Base-by-base conservation (phyloP, 768 basidiomycete genomes). In the Porpolomopsis calyptriformis region DNA sequence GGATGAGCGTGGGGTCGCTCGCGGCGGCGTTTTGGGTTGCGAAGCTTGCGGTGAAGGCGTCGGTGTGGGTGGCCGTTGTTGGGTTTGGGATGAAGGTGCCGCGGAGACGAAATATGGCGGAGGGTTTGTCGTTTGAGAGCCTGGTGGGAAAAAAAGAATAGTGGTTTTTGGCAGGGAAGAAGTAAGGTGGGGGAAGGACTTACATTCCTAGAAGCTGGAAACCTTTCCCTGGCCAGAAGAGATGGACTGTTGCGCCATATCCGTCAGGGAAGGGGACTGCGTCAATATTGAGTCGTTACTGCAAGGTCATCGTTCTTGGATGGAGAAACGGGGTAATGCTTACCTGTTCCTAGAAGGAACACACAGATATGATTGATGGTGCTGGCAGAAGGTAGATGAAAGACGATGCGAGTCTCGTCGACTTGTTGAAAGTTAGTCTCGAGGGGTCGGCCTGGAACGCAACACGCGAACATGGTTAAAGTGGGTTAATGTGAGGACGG, bases 121-220 rank as follows among this genome's bases (percentile, higher is more conserved):
- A 88, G 0, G 88, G 88, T 58, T 90, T 90, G 25, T 89, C 86
- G 57, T 90, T 90, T 11, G 87, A 87, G 20, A 93, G 71, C 80
- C 88, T 91, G 52, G 36, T 18, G 35, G 24, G 23, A 20, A 16
- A 22, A 40, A 37, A 23, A 33, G 33, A 29, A n/a, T n/a, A 41
- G 9, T 24, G 26, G 38, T 18, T 40, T 12, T 25, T 14, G 23
- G 18, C 2, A 29, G 26, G 14, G n/a, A 0, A 19, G 38, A 31
- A 34, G 16, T 31, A 14, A 47, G 16, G 24, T 22, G 20, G 41
- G 27, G 11, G n/a, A n/a, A n/a, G n/a, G 23, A 65, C 85, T 56
- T 53, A 86, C 89, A 86, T 85, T 57, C 89, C 89, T 7, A 93
- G 66, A 22, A 91, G 60, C 59, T 88, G 88, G 52, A 88, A 90